phyloP scores from a whole-genome alignment of 306 rosid genomes.

The Acmispon strigosus region DNA sequence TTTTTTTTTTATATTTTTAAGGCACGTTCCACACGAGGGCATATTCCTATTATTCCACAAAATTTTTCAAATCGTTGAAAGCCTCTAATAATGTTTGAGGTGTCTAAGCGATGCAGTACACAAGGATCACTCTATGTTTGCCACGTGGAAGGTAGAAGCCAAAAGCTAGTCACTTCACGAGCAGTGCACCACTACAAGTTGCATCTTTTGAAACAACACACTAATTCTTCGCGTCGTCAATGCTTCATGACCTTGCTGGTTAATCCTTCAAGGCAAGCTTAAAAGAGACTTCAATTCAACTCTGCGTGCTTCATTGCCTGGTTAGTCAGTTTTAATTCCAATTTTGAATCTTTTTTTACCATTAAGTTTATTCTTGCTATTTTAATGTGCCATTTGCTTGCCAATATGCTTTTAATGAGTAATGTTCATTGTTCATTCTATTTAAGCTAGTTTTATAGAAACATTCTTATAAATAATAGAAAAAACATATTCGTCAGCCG shows the following conservation, averaged over 20 bases:
- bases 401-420: not conserved
- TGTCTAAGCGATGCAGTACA: not conserved
- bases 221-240: not conserved
- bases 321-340: constrained; percentile 11
- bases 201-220: not conserved
- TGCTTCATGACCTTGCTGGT: not conserved
- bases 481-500: no score
- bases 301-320: not conserved
- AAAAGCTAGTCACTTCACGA: not conserved
- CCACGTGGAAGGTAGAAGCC: constrained; percentile 25
- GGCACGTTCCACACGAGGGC: not conserved
- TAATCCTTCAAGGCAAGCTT: not conserved
- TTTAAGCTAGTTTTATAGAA: not conserved
- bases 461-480: no score
- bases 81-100: constrained; percentile 21
- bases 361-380: not conserved
- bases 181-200: not conserved
- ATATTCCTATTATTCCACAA: constrained; percentile 12
- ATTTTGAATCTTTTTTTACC: not conserved
- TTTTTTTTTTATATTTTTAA: no score
- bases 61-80: not conserved
- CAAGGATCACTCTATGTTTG: constrained; percentile 7
- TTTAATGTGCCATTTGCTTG: not conserved
- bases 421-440: not conserved
- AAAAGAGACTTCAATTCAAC: not conserved